phyloP scores from a whole-genome alignment of 495 filamentous ascomycete species.

The Xylaria curta region DNA sequence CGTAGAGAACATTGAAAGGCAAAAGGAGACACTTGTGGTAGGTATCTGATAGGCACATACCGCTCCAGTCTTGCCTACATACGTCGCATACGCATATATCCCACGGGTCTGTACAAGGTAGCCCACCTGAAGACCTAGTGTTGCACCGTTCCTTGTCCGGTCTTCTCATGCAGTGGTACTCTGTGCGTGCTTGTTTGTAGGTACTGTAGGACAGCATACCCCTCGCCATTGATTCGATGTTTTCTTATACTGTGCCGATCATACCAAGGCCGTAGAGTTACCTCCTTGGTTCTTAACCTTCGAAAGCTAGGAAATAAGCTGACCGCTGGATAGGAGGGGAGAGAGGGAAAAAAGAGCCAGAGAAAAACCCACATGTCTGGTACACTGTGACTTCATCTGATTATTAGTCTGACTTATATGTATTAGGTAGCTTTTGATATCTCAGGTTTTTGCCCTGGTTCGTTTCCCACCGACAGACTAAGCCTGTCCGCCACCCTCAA shows the following conservation, averaged over 20 bases:
- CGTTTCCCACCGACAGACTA: constrained; percentile 24
- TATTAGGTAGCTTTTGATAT: background rate
- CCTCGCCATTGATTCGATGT: constrained; percentile 12
- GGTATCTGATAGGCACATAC: constrained; percentile 6
- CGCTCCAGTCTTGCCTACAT: background rate
- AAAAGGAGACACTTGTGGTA: background rate
- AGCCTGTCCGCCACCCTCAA: constrained; percentile 24
- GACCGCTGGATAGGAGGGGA: constrained; percentile 15
- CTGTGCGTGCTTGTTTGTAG: background rate
- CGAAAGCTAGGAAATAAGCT: background rate
- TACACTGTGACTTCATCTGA: constrained; percentile 20
- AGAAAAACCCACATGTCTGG: constrained; percentile 8
- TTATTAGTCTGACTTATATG: constrained; percentile 13
- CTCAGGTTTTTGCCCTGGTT: constrained; percentile 18
- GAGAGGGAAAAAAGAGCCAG: background rate
- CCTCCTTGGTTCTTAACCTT: background rate
- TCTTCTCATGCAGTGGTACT: background rate
- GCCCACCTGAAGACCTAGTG: background rate
- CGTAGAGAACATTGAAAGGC: constrained; percentile 3
- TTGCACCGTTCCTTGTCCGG: background rate
- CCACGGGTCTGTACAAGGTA: no score
- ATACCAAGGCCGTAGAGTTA: background rate
- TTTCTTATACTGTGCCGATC: constrained; percentile 1
- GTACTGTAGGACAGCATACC: constrained; percentile 2
- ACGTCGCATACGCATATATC: background rate